Evolutionary conservation across 2,329 filamentous ascomycete genomes (phyloP).

Genomic region (Colletotrichum sp.): DNA sequence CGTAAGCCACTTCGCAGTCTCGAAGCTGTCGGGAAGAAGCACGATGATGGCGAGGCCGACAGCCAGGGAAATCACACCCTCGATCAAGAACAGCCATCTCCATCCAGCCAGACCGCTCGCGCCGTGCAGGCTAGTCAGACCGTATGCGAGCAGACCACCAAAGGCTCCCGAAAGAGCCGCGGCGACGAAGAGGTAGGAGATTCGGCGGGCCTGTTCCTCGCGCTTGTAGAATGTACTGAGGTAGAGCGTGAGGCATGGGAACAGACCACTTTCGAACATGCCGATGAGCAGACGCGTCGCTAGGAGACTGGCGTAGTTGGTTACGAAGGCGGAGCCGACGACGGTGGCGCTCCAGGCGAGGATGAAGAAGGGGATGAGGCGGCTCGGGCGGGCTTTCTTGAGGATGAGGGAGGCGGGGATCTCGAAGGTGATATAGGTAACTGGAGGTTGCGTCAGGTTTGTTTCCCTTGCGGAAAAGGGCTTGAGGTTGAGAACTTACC

Average conservation of each 20-base stretch:
- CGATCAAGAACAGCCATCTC: constrained; percentile 57
- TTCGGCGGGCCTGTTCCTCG: constrained; percentile 28
- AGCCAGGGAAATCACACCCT: constrained; percentile 48
- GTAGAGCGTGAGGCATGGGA: constrained; percentile 48
- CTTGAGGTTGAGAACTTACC: constrained; percentile 46
- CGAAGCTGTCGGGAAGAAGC: constrained; percentile 44
- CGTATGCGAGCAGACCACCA: constrained; percentile 50
- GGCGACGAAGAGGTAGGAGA: constrained; percentile 55
- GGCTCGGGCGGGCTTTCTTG: constrained; percentile 35
- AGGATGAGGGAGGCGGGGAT: constrained; percentile 34
- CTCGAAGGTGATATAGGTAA: constrained; percentile 52
- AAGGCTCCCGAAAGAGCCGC: constrained; percentile 42
- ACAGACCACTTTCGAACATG: constrained; percentile 52
- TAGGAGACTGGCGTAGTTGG: constrained; percentile 44
- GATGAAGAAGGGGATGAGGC: constrained; percentile 30
- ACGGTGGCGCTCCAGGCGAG: constrained; percentile 53
- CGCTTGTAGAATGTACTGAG: constrained; percentile 43
- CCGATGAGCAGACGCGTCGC: constrained; percentile 52
- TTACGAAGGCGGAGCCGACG: constrained; percentile 51
- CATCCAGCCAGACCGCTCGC: constrained; percentile 50
- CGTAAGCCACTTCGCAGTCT: constrained; percentile 52
- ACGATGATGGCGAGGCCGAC: constrained; percentile 46
- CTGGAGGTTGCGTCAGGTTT: constrained; percentile 61
- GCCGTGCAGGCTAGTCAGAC: constrained; percentile 32
- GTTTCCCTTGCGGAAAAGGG: constrained; percentile 36